phyloP scores from a whole-genome alignment of 345 rosid species.

The Capsella bursapastoris region DNA sequence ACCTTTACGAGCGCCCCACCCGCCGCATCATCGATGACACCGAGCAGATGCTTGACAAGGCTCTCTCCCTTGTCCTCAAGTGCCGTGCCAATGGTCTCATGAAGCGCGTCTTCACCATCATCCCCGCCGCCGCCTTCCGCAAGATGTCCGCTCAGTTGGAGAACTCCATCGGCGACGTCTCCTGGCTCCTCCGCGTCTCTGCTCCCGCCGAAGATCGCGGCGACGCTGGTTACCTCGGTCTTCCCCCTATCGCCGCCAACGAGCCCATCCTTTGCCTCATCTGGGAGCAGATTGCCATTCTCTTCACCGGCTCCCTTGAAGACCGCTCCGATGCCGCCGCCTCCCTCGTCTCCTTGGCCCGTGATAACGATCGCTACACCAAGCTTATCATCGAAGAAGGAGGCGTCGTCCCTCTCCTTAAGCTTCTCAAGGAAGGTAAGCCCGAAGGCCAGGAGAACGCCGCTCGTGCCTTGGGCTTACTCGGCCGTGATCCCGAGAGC shows the following conservation, averaged over 20 bases:
- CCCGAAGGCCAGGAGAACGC: conserved; percentile 85
- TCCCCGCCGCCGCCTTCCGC: conserved; percentile 75
- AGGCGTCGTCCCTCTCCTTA: conserved; percentile 76
- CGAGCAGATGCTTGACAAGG: conserved; percentile 78
- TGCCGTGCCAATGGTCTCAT: conserved; percentile 70
- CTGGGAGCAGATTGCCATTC: conserved; percentile 96
- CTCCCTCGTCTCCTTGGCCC: conserved; percentile 78
- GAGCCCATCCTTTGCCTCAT: conserved; percentile 90
- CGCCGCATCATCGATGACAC: conserved; percentile 85
- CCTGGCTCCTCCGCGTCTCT: conserved; percentile 93
- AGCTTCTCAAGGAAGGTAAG: conserved; percentile 82
- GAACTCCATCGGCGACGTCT: conserved; percentile 81
- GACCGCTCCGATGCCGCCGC: conserved; percentile 88
- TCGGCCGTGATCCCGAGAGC: conserved; percentile 86
- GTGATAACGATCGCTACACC: conserved; percentile 88
- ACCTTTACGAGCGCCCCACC: conserved; percentile 83
- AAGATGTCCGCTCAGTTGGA: conserved; percentile 73
- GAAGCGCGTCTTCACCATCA: conserved; percentile 77
- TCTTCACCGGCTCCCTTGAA: conserved; percentile 68
- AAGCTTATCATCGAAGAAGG: conserved; percentile 93
- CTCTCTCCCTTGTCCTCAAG: conserved; percentile 67
- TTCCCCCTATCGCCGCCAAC: conserved; percentile 95
- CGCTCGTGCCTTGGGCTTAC: conserved; percentile 75
- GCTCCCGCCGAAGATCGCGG: conserved; percentile 77
- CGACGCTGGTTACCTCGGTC: conserved; percentile 71